These are phyloP conservation scores for Termitomyces bulborhizus DNA, from an alignment of 768 basidiomycete species.

Conservation along the genomic window DNA sequence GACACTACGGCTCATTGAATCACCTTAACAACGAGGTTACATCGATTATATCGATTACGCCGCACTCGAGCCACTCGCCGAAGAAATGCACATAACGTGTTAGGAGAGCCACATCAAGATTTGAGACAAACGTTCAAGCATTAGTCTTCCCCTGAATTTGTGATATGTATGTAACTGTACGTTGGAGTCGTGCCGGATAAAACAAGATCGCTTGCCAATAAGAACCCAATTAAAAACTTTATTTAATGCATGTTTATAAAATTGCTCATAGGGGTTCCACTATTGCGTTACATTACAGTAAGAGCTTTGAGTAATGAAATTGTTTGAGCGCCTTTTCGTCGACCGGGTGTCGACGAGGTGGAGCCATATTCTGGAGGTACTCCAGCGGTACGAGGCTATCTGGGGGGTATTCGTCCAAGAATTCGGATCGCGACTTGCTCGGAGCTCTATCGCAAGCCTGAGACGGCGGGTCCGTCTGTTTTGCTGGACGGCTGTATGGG, in stretches of 20 bases:
- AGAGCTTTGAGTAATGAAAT: constrained; percentile 22
- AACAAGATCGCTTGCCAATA: not conserved
- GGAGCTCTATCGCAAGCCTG: constrained; percentile 3
- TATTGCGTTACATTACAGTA: constrained; percentile 10
- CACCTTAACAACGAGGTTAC: not conserved
- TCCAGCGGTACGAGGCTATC: constrained; percentile 55
- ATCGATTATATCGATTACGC: not conserved
- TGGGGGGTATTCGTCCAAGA: constrained; percentile 23
- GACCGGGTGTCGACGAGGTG: constrained; percentile 60
- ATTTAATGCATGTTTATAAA: not conserved
- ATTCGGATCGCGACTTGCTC: constrained; percentile 22
- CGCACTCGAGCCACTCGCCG: not conserved
- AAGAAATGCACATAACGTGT: not conserved
- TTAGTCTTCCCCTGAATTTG: not conserved
- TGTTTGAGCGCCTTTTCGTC: constrained; percentile 45
- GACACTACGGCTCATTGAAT: not conserved
- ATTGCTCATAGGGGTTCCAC: not conserved
- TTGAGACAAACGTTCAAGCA: not conserved
- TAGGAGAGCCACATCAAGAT: not conserved
- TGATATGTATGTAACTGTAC: not conserved
- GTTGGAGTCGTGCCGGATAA: not conserved
- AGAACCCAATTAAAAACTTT: not conserved
- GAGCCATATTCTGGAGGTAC: constrained; percentile 61
- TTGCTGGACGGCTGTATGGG: constrained; percentile 8
- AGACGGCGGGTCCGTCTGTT: not conserved